Evolutionary conservation across 345 rosid genomes (phyloP).

Genomic region (Geranium brycei): DNA sequence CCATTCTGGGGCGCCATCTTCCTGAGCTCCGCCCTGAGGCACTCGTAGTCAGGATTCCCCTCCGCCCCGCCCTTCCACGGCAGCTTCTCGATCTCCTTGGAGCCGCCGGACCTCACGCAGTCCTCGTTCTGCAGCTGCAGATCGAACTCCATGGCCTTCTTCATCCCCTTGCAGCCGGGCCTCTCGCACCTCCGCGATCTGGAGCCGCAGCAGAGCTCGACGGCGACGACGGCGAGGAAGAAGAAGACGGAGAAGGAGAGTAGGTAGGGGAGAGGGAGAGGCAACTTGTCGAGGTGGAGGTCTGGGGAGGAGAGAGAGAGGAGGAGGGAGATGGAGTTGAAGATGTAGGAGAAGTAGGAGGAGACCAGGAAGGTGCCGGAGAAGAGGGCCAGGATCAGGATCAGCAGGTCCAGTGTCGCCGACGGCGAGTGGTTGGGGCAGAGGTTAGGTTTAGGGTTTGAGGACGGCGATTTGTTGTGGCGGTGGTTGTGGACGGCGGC

Average conservation of each 20-base stretch:
- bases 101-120: conserved; percentile 38
- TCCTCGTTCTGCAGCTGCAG: conserved; percentile 82
- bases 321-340: conserved; percentile 62
- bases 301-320: conserved; percentile 37
- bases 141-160: conserved; percentile 91
- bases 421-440: conserved; percentile 57
- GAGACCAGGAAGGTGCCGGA: conserved; percentile 64
- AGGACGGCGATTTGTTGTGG: conserved; percentile 16
- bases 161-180: conserved; percentile 67
- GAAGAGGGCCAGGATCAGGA: conserved; percentile 64
- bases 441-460: conserved; percentile 13
- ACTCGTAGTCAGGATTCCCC: conserved; percentile 76
- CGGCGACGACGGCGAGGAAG: conserved; percentile 24
- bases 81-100: conserved; percentile 49
- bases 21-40: conserved; percentile 71
- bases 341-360: conserved; percentile 76
- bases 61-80: conserved; percentile 91
- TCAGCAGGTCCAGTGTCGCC: conserved; percentile 71
- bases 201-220: conserved; percentile 51
- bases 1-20: conserved; percentile 96
- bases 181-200: conserved; percentile 67
- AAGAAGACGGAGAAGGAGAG: conserved; percentile 44
- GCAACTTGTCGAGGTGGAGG: conserved; percentile 18
- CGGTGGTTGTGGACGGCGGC: conserved; percentile 13
- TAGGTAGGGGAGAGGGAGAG: conserved; percentile 40